These are phyloP conservation scores for Yamadazyma laniorum DNA, from an alignment of 805 yeast genomes.

Conservation along the genomic window DNA sequence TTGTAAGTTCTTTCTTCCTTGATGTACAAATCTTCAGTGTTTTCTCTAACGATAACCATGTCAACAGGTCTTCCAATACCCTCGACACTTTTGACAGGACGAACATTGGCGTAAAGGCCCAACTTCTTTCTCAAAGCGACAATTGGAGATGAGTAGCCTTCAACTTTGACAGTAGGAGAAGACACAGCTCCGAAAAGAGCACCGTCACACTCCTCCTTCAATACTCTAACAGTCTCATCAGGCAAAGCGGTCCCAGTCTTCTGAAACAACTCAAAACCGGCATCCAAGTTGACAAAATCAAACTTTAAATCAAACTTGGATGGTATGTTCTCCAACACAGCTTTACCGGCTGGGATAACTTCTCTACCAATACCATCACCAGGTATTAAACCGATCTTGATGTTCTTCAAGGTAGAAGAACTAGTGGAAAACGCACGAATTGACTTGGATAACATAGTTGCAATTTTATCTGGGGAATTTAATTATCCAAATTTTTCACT, in stretches of 20 bases:
- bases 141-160: constrained; percentile 96
- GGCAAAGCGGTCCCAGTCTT: constrained; percentile 96
- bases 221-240: constrained; percentile 78
- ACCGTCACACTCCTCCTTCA: constrained; percentile 86
- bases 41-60: constrained; percentile 97
- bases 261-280: constrained; percentile 93
- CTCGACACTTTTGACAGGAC: constrained; percentile 93
- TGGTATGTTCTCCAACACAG: constrained; percentile 79
- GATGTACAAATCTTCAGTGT: constrained; percentile 95
- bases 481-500: constrained; percentile 1
- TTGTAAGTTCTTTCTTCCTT: constrained; percentile 83
- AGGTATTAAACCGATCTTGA: constrained; percentile 72
- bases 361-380: constrained; percentile 99
- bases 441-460: constrained; percentile 5
- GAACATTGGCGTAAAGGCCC: constrained; percentile 93
- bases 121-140: constrained; percentile 96
- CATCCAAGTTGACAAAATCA: constrained; percentile 83
- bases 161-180: constrained; percentile 91
- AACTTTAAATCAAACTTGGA: constrained; percentile 73
- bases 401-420: constrained; percentile 27
- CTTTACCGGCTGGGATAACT: constrained; percentile 95
- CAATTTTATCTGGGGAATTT: background rate
- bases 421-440: constrained; percentile 14
- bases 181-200: constrained; percentile 97
- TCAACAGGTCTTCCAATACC: constrained; percentile 89